These are phyloP conservation scores for Venturia nashicola DNA, from an alignment of 2,329 filamentous ascomycete genomes.

Conservation along the genomic window DNA sequence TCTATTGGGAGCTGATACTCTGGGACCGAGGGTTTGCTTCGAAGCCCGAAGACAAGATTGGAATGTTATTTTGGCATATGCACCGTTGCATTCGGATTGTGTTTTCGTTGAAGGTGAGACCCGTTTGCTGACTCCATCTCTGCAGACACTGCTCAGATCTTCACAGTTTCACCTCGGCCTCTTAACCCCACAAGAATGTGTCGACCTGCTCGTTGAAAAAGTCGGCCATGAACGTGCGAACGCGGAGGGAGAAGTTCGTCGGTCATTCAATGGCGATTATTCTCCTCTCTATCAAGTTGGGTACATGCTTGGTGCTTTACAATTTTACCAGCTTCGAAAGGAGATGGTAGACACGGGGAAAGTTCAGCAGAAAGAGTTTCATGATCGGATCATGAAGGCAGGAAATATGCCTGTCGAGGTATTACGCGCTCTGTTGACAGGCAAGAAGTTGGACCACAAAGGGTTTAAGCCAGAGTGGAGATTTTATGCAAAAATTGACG, in stretches of 20 bases:
- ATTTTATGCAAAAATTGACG: slow-evolving; percentile 28
- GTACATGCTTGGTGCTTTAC: slow-evolving; percentile 26
- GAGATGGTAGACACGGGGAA: slow-evolving; percentile 31
- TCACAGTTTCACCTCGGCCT: slow-evolving; percentile 41
- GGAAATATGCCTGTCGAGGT: slow-evolving; percentile 45
- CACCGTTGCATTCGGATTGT: slow-evolving; percentile 48
- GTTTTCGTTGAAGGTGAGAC: slow-evolving; percentile 36
- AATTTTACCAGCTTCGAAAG: slow-evolving; percentile 38
- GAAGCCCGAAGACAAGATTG: slow-evolving; percentile 40
- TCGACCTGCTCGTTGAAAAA: slow-evolving; percentile 43
- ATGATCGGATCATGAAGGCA: slow-evolving; percentile 39
- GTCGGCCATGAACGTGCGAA: slow-evolving; percentile 48
- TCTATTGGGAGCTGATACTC: slow-evolving; percentile 50
- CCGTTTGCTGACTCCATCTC: neutral
- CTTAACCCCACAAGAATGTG: slow-evolving; percentile 41
- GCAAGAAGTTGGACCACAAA: slow-evolving; percentile 24
- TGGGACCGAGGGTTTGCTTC: slow-evolving; percentile 42
- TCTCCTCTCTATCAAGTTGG: slow-evolving; percentile 42
- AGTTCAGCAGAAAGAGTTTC: slow-evolving; percentile 41
- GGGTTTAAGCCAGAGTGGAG: slow-evolving; percentile 39
- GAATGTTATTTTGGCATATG: slow-evolving; percentile 51
- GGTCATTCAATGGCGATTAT: slow-evolving; percentile 45
- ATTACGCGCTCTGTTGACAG: slow-evolving; percentile 35
- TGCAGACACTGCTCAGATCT: neutral
- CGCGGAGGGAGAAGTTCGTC: slow-evolving; percentile 47